phyloP scores from a whole-genome alignment of 2,329 filamentous ascomycete species.

The Shiraia sp. region DNA sequence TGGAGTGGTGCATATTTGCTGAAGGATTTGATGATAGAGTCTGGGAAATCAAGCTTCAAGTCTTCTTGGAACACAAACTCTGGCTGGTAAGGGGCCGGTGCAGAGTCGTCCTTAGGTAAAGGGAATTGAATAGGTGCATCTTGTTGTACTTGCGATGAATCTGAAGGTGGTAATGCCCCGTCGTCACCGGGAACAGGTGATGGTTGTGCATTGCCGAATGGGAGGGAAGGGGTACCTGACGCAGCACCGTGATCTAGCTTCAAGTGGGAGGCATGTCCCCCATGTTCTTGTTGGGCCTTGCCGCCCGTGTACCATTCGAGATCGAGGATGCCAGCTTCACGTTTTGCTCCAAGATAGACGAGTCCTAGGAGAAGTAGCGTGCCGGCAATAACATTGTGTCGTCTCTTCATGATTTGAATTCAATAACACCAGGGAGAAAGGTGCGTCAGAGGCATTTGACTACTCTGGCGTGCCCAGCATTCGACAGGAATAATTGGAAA shows the following conservation, averaged over 20 bases:
- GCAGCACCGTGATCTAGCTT: too few species aligned
- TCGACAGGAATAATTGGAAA: slow-evolving; percentile 2
- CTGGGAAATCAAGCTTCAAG: slow-evolving; percentile 27
- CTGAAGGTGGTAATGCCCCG: not conserved
- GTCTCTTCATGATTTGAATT: slow-evolving; percentile 10
- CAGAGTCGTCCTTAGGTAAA: not conserved
- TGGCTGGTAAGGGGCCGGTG: slow-evolving; percentile 15
- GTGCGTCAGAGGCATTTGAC: not conserved
- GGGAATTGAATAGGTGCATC: not conserved
- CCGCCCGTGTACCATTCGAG: too few species aligned
- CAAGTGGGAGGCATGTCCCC: not conserved
- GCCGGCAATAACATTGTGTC: slow-evolving; percentile 6
- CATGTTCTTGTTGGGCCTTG: not conserved
- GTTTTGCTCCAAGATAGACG: slow-evolving; percentile 6
- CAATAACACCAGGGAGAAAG: too few species aligned
- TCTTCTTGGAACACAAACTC: slow-evolving; percentile 34
- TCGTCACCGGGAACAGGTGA: too few species aligned
- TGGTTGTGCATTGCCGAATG: too few species aligned
- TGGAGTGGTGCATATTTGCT: slow-evolving; percentile 27
- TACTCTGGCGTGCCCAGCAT: not conserved
- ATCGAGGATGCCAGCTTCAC: not conserved
- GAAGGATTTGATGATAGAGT: slow-evolving; percentile 16
- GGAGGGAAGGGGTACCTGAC: too few species aligned
- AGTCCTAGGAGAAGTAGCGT: slow-evolving; percentile 7
- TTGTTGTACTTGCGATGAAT: not conserved